Conservation (phyloP, 2,329 filamentous ascomycete species). For the Ceratocystis eucalypticola region DNA sequence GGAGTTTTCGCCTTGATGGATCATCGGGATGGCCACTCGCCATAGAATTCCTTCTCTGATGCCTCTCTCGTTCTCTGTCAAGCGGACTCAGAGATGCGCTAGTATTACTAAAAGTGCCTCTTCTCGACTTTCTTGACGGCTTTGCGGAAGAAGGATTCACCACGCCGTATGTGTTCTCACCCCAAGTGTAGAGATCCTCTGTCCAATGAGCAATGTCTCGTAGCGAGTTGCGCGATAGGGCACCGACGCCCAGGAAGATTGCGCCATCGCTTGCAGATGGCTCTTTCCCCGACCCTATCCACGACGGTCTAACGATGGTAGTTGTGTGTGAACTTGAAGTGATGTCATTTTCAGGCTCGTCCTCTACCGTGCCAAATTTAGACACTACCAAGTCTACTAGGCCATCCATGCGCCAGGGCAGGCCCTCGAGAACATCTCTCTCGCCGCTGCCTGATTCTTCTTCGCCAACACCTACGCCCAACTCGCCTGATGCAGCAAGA, state of each 20-base stretch:
- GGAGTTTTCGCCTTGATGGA: conserved; percentile 15
- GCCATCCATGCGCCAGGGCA: conserved; percentile 65
- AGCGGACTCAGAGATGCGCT: neutral
- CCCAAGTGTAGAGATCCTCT: conserved; percentile 74
- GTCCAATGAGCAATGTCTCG: conserved; percentile 70
- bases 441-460: conserved; percentile 91
- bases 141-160: conserved; percentile 35
- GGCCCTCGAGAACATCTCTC: conserved; percentile 82
- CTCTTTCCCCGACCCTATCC: conserved; percentile 60
- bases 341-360: conserved; percentile 22
- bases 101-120: conserved; percentile 13
- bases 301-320: conserved; percentile 28
- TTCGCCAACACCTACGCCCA: conserved; percentile 88
- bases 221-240: conserved; percentile 56
- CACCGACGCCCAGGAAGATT: conserved; percentile 70
- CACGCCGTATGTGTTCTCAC: conserved; percentile 72
- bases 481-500: conserved; percentile 75
- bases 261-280: conserved; percentile 65
- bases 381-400: conserved; percentile 80
- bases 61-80: conserved; percentile 6
- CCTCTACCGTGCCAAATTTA: conserved; percentile 52
- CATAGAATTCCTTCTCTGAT: neutral
- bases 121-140: conserved; percentile 11
- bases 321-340: conserved; percentile 19
- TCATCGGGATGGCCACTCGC: neutral